These are phyloP conservation scores for Macrotyloma uniflorum DNA, from an alignment of 306 rosid genomes.

Conservation along the genomic window DNA sequence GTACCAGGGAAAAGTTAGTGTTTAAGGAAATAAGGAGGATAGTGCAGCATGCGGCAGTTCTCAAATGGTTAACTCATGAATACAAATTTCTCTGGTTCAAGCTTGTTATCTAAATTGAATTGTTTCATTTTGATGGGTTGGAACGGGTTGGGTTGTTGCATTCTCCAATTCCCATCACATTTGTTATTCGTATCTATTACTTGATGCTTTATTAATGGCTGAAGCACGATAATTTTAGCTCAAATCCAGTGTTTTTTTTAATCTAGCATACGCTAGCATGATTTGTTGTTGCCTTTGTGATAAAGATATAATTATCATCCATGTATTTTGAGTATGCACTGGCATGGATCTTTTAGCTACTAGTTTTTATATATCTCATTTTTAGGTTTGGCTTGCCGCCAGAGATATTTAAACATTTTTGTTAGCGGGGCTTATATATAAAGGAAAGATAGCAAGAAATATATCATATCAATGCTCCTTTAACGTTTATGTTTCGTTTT, in stretches of 20 bases:
- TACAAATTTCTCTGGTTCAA: background rate
- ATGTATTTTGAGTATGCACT: background rate
- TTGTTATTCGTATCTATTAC: background rate
- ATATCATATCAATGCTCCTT: background rate
- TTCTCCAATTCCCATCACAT: background rate
- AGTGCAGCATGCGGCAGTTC: background rate
- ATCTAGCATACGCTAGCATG: background rate
- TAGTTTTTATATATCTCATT: background rate
- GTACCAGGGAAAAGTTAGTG: slow-evolving; percentile 20
- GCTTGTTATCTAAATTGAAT: background rate
- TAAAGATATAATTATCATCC: background rate
- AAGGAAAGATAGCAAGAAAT: background rate
- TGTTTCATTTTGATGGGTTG: background rate
- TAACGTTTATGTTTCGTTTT: background rate
- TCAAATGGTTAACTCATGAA: background rate
- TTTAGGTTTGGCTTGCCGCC: background rate
- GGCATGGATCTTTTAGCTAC: background rate
- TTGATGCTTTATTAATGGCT: background rate
- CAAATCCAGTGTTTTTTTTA: background rate
- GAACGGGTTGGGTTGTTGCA: background rate
- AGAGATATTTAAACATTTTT: background rate
- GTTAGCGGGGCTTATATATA: background rate
- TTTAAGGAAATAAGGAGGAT: background rate
- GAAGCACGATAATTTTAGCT: background rate
- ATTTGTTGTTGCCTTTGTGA: background rate